phyloP scores from a whole-genome alignment of 371 early-diverging fungal species.

The Saksenaea oblongispora region DNA sequence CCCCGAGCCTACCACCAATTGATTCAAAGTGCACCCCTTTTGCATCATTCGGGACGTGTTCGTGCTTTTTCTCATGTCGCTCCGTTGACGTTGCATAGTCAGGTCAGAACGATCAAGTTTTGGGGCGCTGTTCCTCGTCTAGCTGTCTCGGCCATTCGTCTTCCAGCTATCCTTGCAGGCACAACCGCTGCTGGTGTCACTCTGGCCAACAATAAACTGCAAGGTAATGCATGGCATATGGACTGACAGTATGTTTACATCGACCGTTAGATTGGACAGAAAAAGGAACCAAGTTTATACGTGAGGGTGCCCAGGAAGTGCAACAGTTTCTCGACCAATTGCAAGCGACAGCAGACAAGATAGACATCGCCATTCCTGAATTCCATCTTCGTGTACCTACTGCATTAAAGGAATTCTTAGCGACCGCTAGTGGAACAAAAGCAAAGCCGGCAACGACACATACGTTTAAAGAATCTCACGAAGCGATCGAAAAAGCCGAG shows the following conservation, averaged over 20 bases:
- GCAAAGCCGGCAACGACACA: conserved; percentile 18
- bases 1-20: conserved; percentile 11
- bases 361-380: conserved; percentile 45
- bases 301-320: conserved; percentile 24
- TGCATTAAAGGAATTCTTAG: conserved; percentile 30
- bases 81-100: conserved; percentile 21
- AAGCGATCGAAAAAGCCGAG: conserved; percentile 8
- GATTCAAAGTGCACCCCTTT: conserved; percentile 15
- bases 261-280: conserved; percentile 34
- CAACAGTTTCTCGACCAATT: conserved; percentile 23
- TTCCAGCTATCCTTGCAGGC: conserved; percentile 41
- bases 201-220: conserved; percentile 43
- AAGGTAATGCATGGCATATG: conserved; percentile 26
- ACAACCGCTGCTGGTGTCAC: conserved; percentile 45
- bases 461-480: conserved; percentile 11
- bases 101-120: conserved; percentile 32
- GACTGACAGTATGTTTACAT: not conserved
- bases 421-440: conserved; percentile 15
- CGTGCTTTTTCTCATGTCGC: conserved; percentile 34
- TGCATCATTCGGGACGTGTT: conserved; percentile 28
- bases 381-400: conserved; percentile 38
- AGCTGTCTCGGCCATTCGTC: conserved; percentile 30
- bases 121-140: conserved; percentile 28
- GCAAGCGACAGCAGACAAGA: conserved; percentile 26
- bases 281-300: conserved; percentile 24